Conservation (phyloP, 192 early-diverging fungal species). For the Linderina pennispora region DNA sequence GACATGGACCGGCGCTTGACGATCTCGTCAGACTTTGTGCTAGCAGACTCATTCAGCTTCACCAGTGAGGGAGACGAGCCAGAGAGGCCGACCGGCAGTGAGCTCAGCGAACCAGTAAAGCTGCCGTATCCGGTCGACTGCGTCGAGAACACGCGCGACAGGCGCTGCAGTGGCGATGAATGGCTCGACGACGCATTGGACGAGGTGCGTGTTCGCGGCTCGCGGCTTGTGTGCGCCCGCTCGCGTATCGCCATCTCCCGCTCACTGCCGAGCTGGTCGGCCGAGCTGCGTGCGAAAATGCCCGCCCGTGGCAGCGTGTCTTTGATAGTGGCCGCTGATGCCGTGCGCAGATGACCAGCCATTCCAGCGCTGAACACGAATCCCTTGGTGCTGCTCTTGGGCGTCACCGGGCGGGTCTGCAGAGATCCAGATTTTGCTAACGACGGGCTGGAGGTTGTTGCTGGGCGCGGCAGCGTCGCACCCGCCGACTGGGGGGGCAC, state of each 20-base stretch:
- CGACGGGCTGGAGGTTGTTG: neutral
- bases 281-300: neutral
- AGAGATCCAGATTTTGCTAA: conserved; percentile 18
- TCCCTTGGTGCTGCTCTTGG: neutral
- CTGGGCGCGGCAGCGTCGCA: too few relatives aligned
- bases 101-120: neutral
- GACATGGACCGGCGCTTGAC: conserved; percentile 40
- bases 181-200: conserved; percentile 10
- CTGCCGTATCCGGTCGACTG: neutral
- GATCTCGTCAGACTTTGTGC: conserved; percentile 5
- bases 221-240: conserved; percentile 25
- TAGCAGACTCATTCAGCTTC: conserved; percentile 1
- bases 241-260: conserved; percentile 4
- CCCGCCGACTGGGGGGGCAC: too few relatives aligned
- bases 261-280: neutral
- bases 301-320: neutral
- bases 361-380: neutral
- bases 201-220: conserved; percentile 6
- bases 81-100: neutral
- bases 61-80: conserved; percentile 14
- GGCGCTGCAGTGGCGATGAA: conserved; percentile 4
- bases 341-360: neutral
- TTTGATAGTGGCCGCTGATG: neutral
- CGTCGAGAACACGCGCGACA: neutral
- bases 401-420: too few relatives aligned